phyloP scores from a whole-genome alignment of 2,329 filamentous ascomycete genomes.

The Dactylonectria macrodidyma region DNA sequence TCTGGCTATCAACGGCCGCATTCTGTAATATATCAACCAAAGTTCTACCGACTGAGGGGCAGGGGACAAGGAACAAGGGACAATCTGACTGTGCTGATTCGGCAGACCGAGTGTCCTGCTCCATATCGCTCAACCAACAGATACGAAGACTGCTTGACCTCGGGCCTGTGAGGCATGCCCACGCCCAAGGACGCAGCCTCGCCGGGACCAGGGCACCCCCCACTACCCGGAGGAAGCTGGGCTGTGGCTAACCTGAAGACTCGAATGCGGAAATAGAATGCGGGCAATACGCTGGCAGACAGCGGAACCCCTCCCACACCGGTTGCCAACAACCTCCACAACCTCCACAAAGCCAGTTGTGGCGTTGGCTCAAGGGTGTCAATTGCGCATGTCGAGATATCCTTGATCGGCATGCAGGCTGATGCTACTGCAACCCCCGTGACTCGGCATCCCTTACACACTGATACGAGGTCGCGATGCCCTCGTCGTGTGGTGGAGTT shows the following conservation, averaged over 20 bases:
- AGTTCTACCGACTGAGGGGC: constrained; percentile 35
- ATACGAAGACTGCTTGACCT: background rate
- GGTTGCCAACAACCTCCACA: constrained; percentile 16
- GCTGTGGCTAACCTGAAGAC: constrained; percentile 14
- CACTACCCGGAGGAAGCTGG: constrained; percentile 22
- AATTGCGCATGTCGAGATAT: constrained; percentile 14
- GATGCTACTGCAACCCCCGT: constrained; percentile 15
- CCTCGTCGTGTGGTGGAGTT: background rate
- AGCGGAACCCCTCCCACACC: background rate
- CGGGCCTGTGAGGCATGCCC: background rate
- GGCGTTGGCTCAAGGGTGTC: constrained; percentile 22
- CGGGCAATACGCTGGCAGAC: background rate
- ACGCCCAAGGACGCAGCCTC: constrained; percentile 10
- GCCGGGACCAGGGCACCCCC: constrained; percentile 16
- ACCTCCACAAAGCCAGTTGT: constrained; percentile 29
- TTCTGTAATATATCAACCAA: constrained; percentile 50
- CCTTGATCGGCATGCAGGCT: constrained; percentile 13
- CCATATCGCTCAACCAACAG: constrained; percentile 3
- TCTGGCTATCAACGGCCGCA: constrained; percentile 43
- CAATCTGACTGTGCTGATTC: constrained; percentile 36
- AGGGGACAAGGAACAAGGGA: constrained; percentile 17
- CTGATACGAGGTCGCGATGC: constrained; percentile 19
- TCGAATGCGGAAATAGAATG: constrained; percentile 6
- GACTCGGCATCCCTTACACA: constrained; percentile 1
- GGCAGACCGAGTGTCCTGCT: constrained; percentile 3